Evolutionary conservation across 768 basidiomycete species (phyloP), one percentile per base, ranked within the genome.

Genomic region (Panaeolus papilionaceus): DNA sequence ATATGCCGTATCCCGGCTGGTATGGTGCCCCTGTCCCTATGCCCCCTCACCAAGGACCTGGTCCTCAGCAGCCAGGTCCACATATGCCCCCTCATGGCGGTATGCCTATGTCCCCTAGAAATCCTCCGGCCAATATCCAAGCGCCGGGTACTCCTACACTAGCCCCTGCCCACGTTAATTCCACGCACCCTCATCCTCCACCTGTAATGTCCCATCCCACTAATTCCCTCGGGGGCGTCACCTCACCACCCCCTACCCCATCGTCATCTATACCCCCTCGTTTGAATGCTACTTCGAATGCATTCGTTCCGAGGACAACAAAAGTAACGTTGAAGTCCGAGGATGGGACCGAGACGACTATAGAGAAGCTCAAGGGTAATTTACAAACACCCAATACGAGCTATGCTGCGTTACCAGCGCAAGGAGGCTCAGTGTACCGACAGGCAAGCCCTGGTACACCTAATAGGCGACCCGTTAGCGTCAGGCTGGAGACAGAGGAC

Each of bases 101-200:
- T 63, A 86, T 89, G 78, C 83, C 90, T 4, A 86, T 93, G 82
- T 92, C 92, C 16, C 91, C 92, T 42, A 87, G 90, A 70, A 88
- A 85, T 72, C 85, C 78, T 62, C 77, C 85, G 45, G 74, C 83
- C 39, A 82, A 85, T 62, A 81, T 91, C 18, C 89, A 87, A 71
- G 76, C 79, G 4, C 88, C 91, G 12, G 87, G 86, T 38, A 93
- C 92, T 1, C 91, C 92, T n/a, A 91, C 89, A 1, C 80, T 86
- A 65, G 65, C 86, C 2, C 91, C 90, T 66, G 85, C 91, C 18
- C 75, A 85, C 39, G 86, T 89, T 10, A 74, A 69, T 65, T 74
- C 75, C 61, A 73, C 75, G 5, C 85, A 86, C 71, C 79, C 82
- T 18, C 85, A 83, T 70, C 80, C 84, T 38, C 86, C 85, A 38